Conservation (phyloP, 768 basidiomycete genomes). For the Asterophora lycoperdoides region DNA sequence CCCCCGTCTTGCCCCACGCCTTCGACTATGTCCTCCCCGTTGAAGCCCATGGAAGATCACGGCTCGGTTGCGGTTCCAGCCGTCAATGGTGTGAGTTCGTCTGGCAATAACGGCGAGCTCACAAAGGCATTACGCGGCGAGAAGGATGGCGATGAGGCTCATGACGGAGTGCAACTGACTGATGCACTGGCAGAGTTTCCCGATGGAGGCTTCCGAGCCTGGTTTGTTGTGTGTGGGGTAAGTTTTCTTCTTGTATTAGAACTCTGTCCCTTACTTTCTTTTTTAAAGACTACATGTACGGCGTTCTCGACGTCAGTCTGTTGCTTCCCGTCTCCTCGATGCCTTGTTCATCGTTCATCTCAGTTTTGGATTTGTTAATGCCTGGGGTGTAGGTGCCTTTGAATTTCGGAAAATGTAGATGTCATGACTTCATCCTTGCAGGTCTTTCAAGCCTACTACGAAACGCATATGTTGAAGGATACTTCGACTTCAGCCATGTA, state of each 20-base stretch:
- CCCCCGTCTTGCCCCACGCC: background rate
- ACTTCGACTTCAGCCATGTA: constrained; percentile 53
- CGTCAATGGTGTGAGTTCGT: no score
- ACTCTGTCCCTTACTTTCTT: no score
- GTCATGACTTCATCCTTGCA: constrained; percentile 14
- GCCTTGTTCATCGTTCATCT: background rate
- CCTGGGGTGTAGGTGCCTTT: constrained; percentile 47
- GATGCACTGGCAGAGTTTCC: constrained; percentile 18
- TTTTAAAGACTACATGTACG: constrained; percentile 17
- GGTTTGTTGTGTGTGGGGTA: constrained; percentile 39
- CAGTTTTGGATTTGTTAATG: constrained; percentile 52
- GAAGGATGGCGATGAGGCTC: background rate
- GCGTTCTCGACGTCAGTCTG: constrained; percentile 37
- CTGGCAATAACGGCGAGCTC: no score
- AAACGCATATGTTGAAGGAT: constrained; percentile 37
- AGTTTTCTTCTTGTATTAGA: constrained; percentile 2
- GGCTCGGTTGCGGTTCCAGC: background rate
- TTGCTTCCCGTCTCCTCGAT: background rate
- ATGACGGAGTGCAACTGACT: background rate
- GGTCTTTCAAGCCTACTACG: constrained; percentile 61
- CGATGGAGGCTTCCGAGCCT: constrained; percentile 42
- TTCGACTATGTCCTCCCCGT: background rate
- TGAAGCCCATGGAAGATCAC: background rate
- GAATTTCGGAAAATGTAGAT: background rate
- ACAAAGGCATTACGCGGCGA: no score